Base-by-base conservation (phyloP, 1,284 basidiomycete genomes). In the Sphagnurus paluster region DNA sequence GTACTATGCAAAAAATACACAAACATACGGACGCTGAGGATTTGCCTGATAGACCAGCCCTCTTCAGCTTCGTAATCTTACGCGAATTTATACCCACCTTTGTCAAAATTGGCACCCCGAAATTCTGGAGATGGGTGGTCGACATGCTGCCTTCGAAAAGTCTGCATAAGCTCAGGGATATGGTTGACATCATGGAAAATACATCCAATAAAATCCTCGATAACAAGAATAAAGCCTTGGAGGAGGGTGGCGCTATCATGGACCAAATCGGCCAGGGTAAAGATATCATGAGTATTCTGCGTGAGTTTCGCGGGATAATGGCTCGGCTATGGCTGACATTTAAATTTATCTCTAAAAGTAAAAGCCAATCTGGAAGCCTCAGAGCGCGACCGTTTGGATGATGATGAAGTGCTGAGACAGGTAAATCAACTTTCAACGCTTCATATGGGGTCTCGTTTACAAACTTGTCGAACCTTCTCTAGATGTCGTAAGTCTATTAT, bases 231-330 rank as follows among this genome's bases (percentile, higher is more conserved):
- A 54, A 46, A n/a, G 67, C 67, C 1, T 46, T 76, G 5, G 55
- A 52, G 20, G 56, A 60, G 41, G 69, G 68, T 0, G 65, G 67
- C 13, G 63, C 57, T 7, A 48, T 69, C 0, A 35, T 50, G 7
- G 48, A 56, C 6, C 66, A 72, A 39, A 51, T 70, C 25, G 67
- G 64, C 1, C 56, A 55, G 26, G 71, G 68, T n/a, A 74, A 72
- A 38, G 75, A 78, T 56, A 68, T 78, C 37, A 65, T 78, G 41
- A 77, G 72, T 45, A 65, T 72, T 41, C 55, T 78, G 9, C 60
- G 74, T 73, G 51, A 20, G 69, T 59, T 13, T 5, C 11, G 20
- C 10, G 6, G 6, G 6, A 7, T 10, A n/a, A n/a, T n/a, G n/a
- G n/a, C n/a, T n/a, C n/a, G n/a, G n/a, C n/a, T n/a, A n/a, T n/a